phyloP scores from a whole-genome alignment of 805 yeast species.

The Pachysolen tannophilus region DNA sequence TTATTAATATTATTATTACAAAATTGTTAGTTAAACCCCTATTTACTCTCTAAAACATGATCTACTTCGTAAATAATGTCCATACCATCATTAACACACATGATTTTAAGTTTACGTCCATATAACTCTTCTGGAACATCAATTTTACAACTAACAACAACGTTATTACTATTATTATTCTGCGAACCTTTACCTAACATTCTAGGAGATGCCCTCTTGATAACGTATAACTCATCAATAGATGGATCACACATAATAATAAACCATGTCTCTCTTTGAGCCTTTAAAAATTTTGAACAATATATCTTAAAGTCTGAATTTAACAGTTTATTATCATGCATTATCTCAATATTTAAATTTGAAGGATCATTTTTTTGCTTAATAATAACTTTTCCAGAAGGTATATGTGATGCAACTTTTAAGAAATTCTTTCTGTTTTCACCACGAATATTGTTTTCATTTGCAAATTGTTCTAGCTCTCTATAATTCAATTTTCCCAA shows the following conservation, averaged over 20 bases:
- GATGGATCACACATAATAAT: constrained; percentile 46
- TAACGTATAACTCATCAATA: constrained; percentile 45
- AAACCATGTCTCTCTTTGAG: constrained; percentile 93
- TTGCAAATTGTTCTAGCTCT: constrained; percentile 27
- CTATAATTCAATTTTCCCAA: constrained; percentile 34
- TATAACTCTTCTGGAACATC: constrained; percentile 40
- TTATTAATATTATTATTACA: not conserved
- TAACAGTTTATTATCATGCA: constrained; percentile 43
- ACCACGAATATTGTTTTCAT: constrained; percentile 31
- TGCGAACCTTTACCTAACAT: constrained; percentile 12
- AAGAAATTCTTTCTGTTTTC: constrained; percentile 40
- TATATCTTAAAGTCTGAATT: constrained; percentile 59
- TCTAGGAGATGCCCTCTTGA: constrained; percentile 72
- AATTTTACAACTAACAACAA: constrained; percentile 36
- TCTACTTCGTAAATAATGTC: constrained; percentile 35
- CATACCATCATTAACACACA: constrained; percentile 60
- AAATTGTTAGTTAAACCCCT: not conserved
- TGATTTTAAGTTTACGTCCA: constrained; percentile 37
- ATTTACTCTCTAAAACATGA: constrained; percentile 1
- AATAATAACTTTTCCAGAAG: constrained; percentile 43
- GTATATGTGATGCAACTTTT: constrained; percentile 47
- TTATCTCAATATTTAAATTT: constrained; percentile 34
- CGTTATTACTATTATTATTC: constrained; percentile 25
- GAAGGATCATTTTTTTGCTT: constrained; percentile 28
- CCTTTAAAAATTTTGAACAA: constrained; percentile 79